Conservation (phyloP, 1,284 basidiomycete species). For the Farysia itapuensis region DNA sequence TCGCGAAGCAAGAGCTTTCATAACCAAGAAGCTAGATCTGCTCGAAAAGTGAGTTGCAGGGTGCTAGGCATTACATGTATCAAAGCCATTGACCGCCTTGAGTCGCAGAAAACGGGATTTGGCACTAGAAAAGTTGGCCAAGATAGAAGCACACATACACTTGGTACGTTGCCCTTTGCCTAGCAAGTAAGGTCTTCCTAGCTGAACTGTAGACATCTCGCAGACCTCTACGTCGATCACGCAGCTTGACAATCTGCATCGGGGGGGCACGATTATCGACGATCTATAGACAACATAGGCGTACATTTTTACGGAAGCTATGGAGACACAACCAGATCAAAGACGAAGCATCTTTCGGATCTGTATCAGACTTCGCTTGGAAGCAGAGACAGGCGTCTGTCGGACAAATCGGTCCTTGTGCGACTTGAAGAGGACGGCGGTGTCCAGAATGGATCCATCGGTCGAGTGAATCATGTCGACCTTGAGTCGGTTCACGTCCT, state of each 20-base stretch:
- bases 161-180: constrained; percentile 11
- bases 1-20: constrained; percentile 34
- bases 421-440: constrained; percentile 26
- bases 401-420: constrained; percentile 16
- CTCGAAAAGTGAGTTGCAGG: constrained; percentile 22
- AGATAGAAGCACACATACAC: constrained; percentile 41
- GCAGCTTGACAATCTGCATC: constrained; percentile 40
- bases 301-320: too few species aligned
- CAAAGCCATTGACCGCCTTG: neutral
- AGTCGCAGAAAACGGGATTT: constrained; percentile 13
- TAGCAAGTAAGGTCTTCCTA: neutral
- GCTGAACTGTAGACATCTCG: neutral
- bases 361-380: neutral
- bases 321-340: too few species aligned
- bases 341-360: neutral
- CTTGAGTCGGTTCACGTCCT: constrained; percentile 43
- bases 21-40: constrained; percentile 27
- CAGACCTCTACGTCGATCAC: constrained; percentile 38
- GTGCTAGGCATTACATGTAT: neutral
- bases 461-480: constrained; percentile 35
- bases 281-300: constrained; percentile 16
- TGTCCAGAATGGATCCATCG: constrained; percentile 25
- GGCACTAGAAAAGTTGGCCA: constrained; percentile 30
- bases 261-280: constrained; percentile 29
- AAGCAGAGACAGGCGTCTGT: neutral